Evolutionary conservation across 441 rosid species (phyloP).

Genomic region (Kokia cookei): DNA sequence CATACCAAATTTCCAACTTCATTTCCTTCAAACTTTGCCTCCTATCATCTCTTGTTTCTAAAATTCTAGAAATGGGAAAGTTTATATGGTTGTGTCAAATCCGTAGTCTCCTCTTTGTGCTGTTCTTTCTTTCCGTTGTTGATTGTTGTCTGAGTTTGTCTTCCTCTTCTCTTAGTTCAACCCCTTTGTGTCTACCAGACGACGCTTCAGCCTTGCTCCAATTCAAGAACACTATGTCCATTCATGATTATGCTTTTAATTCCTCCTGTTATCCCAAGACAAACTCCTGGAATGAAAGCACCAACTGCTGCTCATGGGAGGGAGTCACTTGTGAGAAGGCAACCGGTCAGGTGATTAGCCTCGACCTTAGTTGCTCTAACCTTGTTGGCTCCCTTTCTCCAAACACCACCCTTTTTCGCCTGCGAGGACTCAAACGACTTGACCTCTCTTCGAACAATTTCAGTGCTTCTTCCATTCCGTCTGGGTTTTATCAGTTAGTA

Average conservation of each 20-base stretch:
- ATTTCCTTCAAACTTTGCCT: background rate
- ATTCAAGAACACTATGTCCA: background rate
- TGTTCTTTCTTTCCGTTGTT: background rate
- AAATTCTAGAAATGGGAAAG: background rate
- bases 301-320: background rate
- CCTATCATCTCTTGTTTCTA: background rate
- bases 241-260: background rate
- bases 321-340: background rate
- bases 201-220: background rate
- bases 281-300: too few species aligned
- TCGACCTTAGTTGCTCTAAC: conserved; percentile 6
- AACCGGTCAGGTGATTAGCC: background rate
- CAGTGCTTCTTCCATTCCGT: background rate
- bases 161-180: background rate
- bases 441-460: background rate
- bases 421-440: background rate
- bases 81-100: background rate
- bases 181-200: background rate
- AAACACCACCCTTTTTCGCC: background rate
- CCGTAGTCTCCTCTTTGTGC: background rate
- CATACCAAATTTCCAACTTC: background rate
- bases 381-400: background rate
- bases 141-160: background rate
- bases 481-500: background rate
- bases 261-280: background rate